These are phyloP conservation scores for Starmerella scarabaei DNA, from an alignment of 805 yeast species.

Conservation along the genomic window DNA sequence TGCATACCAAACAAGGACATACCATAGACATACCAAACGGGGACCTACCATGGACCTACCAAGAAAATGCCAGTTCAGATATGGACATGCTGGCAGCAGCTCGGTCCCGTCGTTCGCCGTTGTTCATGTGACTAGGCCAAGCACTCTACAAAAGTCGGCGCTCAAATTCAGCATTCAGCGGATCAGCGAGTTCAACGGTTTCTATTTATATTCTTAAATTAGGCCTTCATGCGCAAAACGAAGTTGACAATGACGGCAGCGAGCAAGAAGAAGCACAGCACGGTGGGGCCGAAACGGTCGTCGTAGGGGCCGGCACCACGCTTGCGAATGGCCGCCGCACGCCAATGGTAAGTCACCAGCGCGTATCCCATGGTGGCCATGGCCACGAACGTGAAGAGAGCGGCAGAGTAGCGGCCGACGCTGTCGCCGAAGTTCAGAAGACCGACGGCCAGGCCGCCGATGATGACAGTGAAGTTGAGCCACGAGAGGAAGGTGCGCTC, in stretches of 20 bases:
- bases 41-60: no score
- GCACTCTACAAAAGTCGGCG: no score
- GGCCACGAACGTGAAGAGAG: constrained; percentile 85
- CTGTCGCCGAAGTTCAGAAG: constrained; percentile 90
- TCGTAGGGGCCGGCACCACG: constrained; percentile 99
- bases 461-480: constrained; percentile 96
- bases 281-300: constrained; percentile 96
- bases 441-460: constrained; percentile 95
- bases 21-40: no score
- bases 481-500: constrained; percentile 97
- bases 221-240: constrained; percentile 47
- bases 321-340: constrained; percentile 95
- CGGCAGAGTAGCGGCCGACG: constrained; percentile 85
- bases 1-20: no score
- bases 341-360: constrained; percentile 93
- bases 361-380: constrained; percentile 98
- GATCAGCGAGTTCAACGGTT: no score
- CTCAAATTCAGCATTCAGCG: no score
- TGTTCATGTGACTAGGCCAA: no score
- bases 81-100: no score
- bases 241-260: constrained; percentile 92
- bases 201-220: neutral
- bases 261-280: constrained; percentile 84
- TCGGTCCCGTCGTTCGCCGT: no score
- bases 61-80: no score